Evolutionary conservation across 768 basidiomycete genomes (phyloP).

Genomic region (Lepiota subincarnata): DNA sequence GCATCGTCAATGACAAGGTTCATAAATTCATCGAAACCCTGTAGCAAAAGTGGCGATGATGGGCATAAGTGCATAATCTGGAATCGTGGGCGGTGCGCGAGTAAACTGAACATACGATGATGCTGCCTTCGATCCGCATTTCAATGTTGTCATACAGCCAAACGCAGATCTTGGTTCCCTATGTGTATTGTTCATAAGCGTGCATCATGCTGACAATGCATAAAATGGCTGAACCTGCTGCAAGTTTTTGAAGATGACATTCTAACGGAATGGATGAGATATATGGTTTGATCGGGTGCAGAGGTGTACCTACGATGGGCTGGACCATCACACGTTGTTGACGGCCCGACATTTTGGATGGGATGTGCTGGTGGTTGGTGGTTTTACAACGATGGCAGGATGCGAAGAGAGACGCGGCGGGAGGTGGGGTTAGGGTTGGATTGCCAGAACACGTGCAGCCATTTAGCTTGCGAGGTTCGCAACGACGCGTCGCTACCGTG

Average conservation of each 20-base stretch:
- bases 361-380: constrained; percentile 6
- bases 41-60: constrained; percentile 4
- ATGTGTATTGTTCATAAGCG: constrained; percentile 11
- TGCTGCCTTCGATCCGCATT: constrained; percentile 93
- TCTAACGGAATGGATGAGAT: constrained; percentile 41
- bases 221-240: constrained; percentile 57
- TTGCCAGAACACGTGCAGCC: constrained; percentile 19
- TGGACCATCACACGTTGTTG: constrained; percentile 99
- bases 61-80: constrained; percentile 10
- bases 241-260: constrained; percentile 97
- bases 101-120: constrained; percentile 67
- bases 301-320: constrained; percentile 77
- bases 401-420: constrained; percentile 10
- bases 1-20: constrained; percentile 95
- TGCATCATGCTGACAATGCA: neutral
- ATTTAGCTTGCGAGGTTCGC: constrained; percentile 17
- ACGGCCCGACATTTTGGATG: constrained; percentile 75
- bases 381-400: constrained; percentile 8
- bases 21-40: constrained; percentile 99
- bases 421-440: constrained; percentile 8
- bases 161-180: constrained; percentile 84
- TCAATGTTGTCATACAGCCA: constrained; percentile 98
- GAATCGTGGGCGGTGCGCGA: constrained; percentile 3
- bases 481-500: constrained; percentile 34
- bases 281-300: neutral